A percentile compares a stretch with the other conserved stretches of the same genome.
Evolutionary conservation across 164 flowering plant species (phyloP).

Genomic region (Taxillus chinensis): DNA sequence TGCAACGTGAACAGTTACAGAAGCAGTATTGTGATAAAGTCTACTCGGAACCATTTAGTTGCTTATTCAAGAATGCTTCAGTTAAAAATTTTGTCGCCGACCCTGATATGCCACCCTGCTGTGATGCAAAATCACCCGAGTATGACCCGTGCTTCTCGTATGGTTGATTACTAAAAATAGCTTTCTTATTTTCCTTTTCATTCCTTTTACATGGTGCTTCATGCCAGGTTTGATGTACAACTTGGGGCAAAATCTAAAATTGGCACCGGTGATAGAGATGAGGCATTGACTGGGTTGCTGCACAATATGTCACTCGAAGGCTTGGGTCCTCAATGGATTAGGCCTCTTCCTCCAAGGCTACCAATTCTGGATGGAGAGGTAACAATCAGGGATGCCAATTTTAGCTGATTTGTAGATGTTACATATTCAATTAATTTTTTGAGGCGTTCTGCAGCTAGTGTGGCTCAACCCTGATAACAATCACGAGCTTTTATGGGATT

Average conservation of each 20-base stretch:
- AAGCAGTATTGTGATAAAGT: slow-evolving; percentile 45
- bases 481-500: slow-evolving; percentile 92
- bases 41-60: slow-evolving; percentile 33
- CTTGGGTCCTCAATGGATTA: slow-evolving; percentile 70
- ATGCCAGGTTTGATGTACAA: slow-evolving; percentile 47
- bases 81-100: slow-evolving; percentile 61
- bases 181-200: not conserved
- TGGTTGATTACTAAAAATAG: not conserved
- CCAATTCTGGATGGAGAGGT: slow-evolving; percentile 82
- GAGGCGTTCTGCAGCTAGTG: slow-evolving; percentile 45
- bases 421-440: slow-evolving; percentile 9
- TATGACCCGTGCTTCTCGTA: slow-evolving; percentile 24
- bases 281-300: slow-evolving; percentile 44
- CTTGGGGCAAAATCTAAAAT: slow-evolving; percentile 58
- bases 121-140: slow-evolving; percentile 71
- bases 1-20: slow-evolving; percentile 57
- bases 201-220: not conserved
- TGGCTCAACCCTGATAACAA: slow-evolving; percentile 88
- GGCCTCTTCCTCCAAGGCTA: slow-evolving; percentile 86
- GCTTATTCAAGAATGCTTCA: slow-evolving; percentile 34
- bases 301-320: slow-evolving; percentile 55
- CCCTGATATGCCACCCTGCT: slow-evolving; percentile 75
- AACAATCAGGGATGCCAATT: slow-evolving; percentile 5
- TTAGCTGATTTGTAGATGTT: not conserved
- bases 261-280: slow-evolving; percentile 82